Base-by-base conservation (phyloP, 2,329 filamentous ascomycete genomes). In the Ceratocystis smalleyi region DNA sequence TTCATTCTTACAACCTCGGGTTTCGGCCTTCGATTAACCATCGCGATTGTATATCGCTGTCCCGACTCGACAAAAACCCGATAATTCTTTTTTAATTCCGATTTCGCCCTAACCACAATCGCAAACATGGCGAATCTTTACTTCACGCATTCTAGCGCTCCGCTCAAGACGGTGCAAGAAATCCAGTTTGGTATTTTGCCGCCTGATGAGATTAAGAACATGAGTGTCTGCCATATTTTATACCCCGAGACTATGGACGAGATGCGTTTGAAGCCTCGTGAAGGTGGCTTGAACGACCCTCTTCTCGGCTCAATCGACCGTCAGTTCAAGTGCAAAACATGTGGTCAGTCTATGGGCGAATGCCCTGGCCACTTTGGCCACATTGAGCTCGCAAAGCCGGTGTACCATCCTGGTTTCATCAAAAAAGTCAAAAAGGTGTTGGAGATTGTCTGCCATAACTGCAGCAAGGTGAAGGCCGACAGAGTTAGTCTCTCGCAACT, bases 231-330 rank as follows among this genome's bases (percentile, higher is more conserved):
- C 70, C 89, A 96, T 75, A 92, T 99, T 74, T 83, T 94, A 75
- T 97, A 96, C 74, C 91, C 94, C n/a, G 94, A 99, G 79, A 97
- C 94, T 32, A 96, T 99, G 94, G 94, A 99, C 73, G 94, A 99
- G 76, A 87, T 87, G 75, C 88, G 91, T 72, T 86, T 89, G 69
- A 89, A 89, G 74, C 94, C 94, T 68, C 90, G 94, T 70, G 88
- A 94, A 68, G 87, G 88, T 73, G 94, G 94, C 72, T 81, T 97
- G 70, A 97, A 97, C 74, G 94, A 99, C 74, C 91, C 94, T 69
- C 88, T 91, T 70, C 86, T 99, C 62, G 94, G 94, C 66, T 96
- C 94, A 61, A 96, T 99, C 74, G 95, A 99, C 75, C 86, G 94
- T 69, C 88, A 91, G 73, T 95, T 90, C 79, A 90, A 91, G 76